phyloP scores from a whole-genome alignment of 2,329 filamentous ascomycete species.

The Neophaeococcomyces aloes region DNA sequence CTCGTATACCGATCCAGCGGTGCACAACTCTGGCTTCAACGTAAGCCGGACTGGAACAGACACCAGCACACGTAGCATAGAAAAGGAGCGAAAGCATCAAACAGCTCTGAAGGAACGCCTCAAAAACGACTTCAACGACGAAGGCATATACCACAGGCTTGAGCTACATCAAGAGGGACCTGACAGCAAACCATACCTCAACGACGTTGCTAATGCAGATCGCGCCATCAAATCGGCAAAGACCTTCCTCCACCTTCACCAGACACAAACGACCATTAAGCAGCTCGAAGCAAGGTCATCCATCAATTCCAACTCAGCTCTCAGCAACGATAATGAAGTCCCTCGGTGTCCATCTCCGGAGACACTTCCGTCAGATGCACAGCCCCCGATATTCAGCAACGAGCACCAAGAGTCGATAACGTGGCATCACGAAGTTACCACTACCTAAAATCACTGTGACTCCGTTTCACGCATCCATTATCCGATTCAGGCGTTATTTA shows the following conservation, averaged over 20 bases:
- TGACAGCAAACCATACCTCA: not conserved
- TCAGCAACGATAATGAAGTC: too few species aligned
- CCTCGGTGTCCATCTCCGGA: too few species aligned
- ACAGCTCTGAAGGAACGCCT: too few species aligned
- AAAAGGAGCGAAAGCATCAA: not conserved
- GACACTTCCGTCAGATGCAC: too few species aligned
- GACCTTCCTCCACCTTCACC: not conserved
- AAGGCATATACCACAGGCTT: not conserved
- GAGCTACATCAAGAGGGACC: not conserved
- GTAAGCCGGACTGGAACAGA: not conserved
- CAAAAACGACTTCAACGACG: not conserved
- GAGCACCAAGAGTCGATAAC: too few species aligned
- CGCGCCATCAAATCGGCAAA: not conserved
- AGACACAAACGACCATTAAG: not conserved
- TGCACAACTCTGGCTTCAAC: not conserved
- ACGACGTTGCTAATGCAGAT: not conserved
- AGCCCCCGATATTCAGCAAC: too few species aligned
- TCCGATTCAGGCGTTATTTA: too few species aligned
- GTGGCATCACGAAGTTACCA: too few species aligned
- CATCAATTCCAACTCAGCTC: too few species aligned
- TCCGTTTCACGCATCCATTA: too few species aligned
- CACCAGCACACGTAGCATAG: not conserved
- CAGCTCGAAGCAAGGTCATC: too few species aligned
- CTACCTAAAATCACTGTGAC: too few species aligned
- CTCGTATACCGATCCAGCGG: not conserved